A percentile compares a stretch with the other conserved stretches of the same genome.
Conservation (phyloP, 2,329 filamentous ascomycete genomes). For the Calonectria hawksworthii region DNA sequence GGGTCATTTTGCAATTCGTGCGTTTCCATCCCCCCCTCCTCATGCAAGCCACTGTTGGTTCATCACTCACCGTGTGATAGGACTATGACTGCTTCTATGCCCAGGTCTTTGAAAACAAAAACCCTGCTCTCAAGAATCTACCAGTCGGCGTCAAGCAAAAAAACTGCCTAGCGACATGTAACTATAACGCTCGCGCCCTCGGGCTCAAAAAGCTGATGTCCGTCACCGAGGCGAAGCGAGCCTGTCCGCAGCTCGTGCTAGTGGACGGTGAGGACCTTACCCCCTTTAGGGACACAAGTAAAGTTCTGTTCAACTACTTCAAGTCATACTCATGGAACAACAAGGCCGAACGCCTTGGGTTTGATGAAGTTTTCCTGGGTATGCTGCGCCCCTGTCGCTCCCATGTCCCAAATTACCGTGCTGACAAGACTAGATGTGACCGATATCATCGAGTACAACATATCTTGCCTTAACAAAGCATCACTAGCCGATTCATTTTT, state of each 20-base stretch:
- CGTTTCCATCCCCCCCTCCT: conserved; percentile 44
- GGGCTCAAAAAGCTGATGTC: conserved; percentile 87
- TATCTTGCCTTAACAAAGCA: conserved; percentile 76
- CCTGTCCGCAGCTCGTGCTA: conserved; percentile 88
- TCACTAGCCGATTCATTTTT: conserved; percentile 82
- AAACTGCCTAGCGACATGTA: conserved; percentile 92
- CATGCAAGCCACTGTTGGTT: conserved; percentile 17
- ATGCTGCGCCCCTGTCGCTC: conserved; percentile 29
- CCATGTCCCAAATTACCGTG: not conserved
- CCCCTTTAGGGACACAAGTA: conserved; percentile 88
- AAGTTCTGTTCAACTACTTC: conserved; percentile 82
- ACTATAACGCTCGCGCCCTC: conserved; percentile 87
- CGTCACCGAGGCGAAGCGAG: conserved; percentile 82
- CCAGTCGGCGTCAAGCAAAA: conserved; percentile 93
- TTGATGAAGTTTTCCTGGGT: conserved; percentile 83
- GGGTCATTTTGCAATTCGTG: conserved; percentile 88
- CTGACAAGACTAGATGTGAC: conserved; percentile 74
- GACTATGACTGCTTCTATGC: conserved; percentile 96
- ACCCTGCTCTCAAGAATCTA: conserved; percentile 78
- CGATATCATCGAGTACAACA: conserved; percentile 87
- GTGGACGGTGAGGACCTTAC: conserved; percentile 89
- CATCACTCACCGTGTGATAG: conserved; percentile 53
- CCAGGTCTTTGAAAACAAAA: conserved; percentile 86
- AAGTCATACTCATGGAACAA: conserved; percentile 82
- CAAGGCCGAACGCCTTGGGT: conserved; percentile 85